These are phyloP conservation scores for Rubroboletus pulcherrimus DNA, from an alignment of 768 basidiomycete genomes.

Conservation along the genomic window DNA sequence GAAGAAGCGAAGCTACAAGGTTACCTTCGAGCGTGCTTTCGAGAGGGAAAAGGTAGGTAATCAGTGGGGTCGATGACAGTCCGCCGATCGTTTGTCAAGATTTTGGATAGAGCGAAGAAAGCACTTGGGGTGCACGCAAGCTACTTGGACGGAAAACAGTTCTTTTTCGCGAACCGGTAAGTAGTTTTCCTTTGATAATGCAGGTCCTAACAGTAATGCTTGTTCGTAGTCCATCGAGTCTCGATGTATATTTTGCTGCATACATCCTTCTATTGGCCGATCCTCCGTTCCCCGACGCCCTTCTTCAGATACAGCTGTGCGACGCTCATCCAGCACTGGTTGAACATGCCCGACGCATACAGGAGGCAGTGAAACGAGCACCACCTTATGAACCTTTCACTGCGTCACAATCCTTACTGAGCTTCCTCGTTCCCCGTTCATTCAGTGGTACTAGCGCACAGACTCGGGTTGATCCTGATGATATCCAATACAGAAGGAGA, in stretches of 20 bases:
- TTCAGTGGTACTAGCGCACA: slow-evolving; percentile 13
- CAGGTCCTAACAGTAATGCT: background rate
- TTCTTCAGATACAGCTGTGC: slow-evolving; percentile 50
- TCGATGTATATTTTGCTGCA: slow-evolving; percentile 67
- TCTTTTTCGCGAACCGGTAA: slow-evolving; percentile 51
- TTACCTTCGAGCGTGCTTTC: slow-evolving; percentile 51
- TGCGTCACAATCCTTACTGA: slow-evolving; percentile 26
- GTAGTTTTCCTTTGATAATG: slow-evolving; percentile 7
- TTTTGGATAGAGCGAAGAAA: slow-evolving; percentile 54
- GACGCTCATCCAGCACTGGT: slow-evolving; percentile 56
- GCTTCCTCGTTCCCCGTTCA: slow-evolving; percentile 37
- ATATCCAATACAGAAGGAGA: slow-evolving; percentile 44
- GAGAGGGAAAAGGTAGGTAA: slow-evolving; percentile 53
- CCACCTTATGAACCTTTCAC: slow-evolving; percentile 20
- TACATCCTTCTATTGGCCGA: slow-evolving; percentile 59
- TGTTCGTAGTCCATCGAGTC: slow-evolving; percentile 47
- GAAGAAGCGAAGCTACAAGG: slow-evolving; percentile 33
- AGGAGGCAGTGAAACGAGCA: slow-evolving; percentile 30
- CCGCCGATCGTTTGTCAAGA: slow-evolving; percentile 36
- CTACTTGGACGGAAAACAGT: slow-evolving; percentile 47
- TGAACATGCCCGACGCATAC: slow-evolving; percentile 54
- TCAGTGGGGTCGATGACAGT: background rate
- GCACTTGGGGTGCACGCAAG: slow-evolving; percentile 56
- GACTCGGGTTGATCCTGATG: slow-evolving; percentile 34
- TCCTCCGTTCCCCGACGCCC: slow-evolving; percentile 59